phyloP scores from a whole-genome alignment of 495 filamentous ascomycete species.

The Lophiotrema nucula region DNA sequence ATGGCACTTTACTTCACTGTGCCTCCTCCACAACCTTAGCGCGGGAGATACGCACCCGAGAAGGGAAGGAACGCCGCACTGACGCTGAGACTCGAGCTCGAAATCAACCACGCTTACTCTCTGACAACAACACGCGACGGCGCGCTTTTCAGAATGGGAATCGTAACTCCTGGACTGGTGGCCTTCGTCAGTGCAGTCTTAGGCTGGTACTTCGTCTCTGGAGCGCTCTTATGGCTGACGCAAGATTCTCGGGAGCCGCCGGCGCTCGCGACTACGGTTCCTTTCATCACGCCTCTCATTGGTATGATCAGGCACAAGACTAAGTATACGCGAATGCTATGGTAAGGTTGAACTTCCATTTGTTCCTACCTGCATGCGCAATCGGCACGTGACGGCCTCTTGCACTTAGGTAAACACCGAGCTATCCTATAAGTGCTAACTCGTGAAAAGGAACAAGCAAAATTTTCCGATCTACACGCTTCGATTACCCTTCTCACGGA shows the following conservation, averaged over 20 bases:
- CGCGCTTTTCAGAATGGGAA: no score
- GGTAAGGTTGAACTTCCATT: background rate
- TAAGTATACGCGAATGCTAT: background rate
- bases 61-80: no score
- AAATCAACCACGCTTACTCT: no score
- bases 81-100: no score
- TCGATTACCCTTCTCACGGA: slow-evolving; percentile 35
- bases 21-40: no score
- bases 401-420: background rate
- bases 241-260: background rate
- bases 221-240: background rate
- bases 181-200: no score
- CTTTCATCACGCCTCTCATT: background rate
- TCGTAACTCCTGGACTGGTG: no score
- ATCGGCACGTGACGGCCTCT: background rate
- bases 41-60: no score
- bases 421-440: background rate
- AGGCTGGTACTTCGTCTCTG: background rate
- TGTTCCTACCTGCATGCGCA: background rate
- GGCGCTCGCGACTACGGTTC: background rate
- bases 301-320: background rate
- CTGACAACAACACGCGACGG: no score
- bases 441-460: background rate
- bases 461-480: slow-evolving; percentile 40
- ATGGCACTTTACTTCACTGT: no score